Evolutionary conservation across 176 grass and related monocot genomes (phyloP), one percentile per base, ranked within the genome.

Genomic region (Cenchrus fungigraminus): DNA sequence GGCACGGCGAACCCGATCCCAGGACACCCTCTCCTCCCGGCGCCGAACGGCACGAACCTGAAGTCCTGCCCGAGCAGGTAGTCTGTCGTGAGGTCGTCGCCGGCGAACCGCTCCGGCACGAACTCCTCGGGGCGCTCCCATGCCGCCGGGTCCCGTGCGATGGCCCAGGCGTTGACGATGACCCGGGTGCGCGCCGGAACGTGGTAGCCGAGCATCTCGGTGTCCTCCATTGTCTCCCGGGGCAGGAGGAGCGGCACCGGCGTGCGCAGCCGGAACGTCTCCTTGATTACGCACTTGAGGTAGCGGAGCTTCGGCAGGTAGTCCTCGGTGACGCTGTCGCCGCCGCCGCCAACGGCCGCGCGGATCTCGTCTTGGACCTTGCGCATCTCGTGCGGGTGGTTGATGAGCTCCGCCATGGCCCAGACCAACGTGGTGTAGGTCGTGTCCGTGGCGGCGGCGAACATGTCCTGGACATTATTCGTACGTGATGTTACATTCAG

Each of bases 71-170:
- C 88, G 1, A 54, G 14, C n/a, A 6, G 0, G 34, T 72, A 83
- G 9, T 79, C 60, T 65, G 8, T n/a, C 60, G 28, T 55, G 14
- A 34, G 37, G 37, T 40, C 74, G 4, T 65, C 57, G 9, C 12
- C 80, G 14, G 37, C n/a, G 17, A 88, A 91, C 70, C 86, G 68
- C 80, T 89, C 86, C 1, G 92, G 92, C 61, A n/a, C 1, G 73
- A 94, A 94, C 20, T 91, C 86, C 1, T 84, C 79, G 4, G 93
- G 74, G 59, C 46, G 28, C 6, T 92, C 85, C 88, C 93, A 95
- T 6, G 80, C 4, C 11, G 46, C n/a, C 0, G 79, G 42, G 54
- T 95, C 93, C 22, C 87, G 69, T 4, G 66, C 67, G 62, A 87
- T 90, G 28, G 87, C 85, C 87, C 89, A 95, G 1, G 68, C 84